Conservation (phyloP, 345 rosid species). For the Eucalyptus pumila region DNA sequence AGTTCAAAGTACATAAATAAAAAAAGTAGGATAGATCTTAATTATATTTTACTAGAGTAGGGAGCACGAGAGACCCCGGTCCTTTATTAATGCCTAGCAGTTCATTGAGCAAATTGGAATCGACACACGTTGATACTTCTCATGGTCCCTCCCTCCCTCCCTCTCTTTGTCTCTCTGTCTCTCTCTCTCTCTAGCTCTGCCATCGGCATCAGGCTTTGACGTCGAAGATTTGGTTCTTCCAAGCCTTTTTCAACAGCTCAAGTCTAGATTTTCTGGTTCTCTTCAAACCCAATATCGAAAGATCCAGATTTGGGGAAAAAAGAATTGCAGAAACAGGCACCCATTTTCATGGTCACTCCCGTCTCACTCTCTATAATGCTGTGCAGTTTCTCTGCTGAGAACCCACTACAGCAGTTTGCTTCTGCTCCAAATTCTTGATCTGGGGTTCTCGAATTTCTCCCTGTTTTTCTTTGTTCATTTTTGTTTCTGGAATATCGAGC, state of each 20-base stretch:
- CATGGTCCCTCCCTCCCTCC: neutral
- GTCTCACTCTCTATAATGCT: neutral
- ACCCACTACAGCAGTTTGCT: neutral
- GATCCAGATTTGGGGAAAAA: neutral
- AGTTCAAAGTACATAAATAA: neutral
- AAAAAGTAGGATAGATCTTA: slow-evolving; percentile 4
- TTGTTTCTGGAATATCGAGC: neutral
- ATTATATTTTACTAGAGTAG: neutral
- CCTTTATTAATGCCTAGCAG: neutral
- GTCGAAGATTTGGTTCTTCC: neutral
- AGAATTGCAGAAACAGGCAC: neutral
- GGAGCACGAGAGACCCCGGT: neutral
- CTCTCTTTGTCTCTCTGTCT: neutral
- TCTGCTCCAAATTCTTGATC: slow-evolving; percentile 4
- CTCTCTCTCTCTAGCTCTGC: neutral
- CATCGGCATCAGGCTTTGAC: neutral
- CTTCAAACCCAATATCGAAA: neutral
- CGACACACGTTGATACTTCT: neutral
- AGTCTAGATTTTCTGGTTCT: slow-evolving; percentile 4
- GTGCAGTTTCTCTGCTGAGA: neutral
- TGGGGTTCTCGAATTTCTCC: neutral
- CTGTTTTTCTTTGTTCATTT: neutral
- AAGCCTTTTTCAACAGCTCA: neutral
- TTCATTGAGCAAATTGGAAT: neutral
- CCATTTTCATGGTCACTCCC: neutral